phyloP scores from a whole-genome alignment of 805 yeast genomes.

The Candida corydali region DNA sequence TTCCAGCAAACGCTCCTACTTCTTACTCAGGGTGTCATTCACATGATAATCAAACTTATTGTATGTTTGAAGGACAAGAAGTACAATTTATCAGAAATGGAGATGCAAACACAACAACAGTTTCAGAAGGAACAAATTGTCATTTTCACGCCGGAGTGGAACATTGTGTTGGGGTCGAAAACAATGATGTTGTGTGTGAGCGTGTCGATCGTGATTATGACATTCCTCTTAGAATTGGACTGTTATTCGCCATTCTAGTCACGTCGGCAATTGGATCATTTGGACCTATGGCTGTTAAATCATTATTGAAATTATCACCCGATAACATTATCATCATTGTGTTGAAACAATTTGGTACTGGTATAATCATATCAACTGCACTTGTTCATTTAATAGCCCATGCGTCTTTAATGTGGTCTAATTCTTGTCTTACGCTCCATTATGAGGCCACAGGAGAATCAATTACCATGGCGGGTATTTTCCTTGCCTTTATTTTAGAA shows the following conservation, averaged over 20 bases:
- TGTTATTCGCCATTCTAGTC: constrained; percentile 30
- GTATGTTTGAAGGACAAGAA: constrained; percentile 15
- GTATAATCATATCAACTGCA: constrained; percentile 28
- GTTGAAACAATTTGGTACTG: constrained; percentile 26
- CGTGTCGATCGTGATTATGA: constrained; percentile 23
- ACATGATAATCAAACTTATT: constrained; percentile 15
- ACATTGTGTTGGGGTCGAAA: constrained; percentile 19
- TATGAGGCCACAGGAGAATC: constrained; percentile 24
- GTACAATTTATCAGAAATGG: constrained; percentile 13
- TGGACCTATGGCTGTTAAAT: constrained; percentile 25
- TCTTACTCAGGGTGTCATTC: constrained; percentile 18
- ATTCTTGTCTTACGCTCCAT: constrained; percentile 18
- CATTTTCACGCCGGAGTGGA: constrained; percentile 33
- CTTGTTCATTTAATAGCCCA: constrained; percentile 29
- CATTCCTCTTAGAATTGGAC: constrained; percentile 24
- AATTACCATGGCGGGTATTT: constrained; percentile 27
- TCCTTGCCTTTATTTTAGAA: constrained; percentile 21
- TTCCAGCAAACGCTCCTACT: constrained; percentile 15
- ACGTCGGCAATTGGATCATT: constrained; percentile 31
- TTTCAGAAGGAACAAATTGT: constrained; percentile 14
- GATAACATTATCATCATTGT: constrained; percentile 12
- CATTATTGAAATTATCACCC: constrained; percentile 13
- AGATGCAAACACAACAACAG: constrained; percentile 5
- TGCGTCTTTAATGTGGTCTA: constrained; percentile 23
- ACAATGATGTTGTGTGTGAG: constrained; percentile 15